Percentiles rank a stretch among this genome's conserved stretches.
phyloP scores from a whole-genome alignment of 768 basidiomycete species.

The Leccinum boreale region DNA sequence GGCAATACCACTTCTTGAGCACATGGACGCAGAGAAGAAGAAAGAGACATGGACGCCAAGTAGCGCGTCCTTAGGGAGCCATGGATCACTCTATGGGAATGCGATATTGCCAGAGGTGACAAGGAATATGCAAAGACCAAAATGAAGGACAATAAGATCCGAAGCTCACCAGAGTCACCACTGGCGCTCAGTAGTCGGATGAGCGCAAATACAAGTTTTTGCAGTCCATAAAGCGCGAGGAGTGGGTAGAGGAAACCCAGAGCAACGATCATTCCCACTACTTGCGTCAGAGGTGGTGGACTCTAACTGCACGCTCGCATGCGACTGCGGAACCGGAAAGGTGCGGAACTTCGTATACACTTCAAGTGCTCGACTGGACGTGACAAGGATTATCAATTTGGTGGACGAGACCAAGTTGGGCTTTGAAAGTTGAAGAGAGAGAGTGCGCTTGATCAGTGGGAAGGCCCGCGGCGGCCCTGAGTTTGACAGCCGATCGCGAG shows the following conservation, averaged over 20 bases:
- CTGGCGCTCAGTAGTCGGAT: background rate
- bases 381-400: background rate
- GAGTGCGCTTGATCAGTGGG: background rate
- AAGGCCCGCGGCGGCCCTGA: background rate
- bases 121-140: background rate
- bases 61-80: background rate
- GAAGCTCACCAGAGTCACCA: slow-evolving; percentile 12
- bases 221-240: slow-evolving; percentile 19
- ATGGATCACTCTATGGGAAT: background rate
- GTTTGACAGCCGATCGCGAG: background rate
- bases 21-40: background rate
- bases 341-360: background rate
- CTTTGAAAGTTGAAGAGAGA: background rate
- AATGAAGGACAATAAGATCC: background rate
- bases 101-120: background rate
- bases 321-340: background rate
- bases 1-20: slow-evolving; percentile 7
- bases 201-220: slow-evolving; percentile 7
- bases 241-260: slow-evolving; percentile 19
- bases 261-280: slow-evolving; percentile 21
- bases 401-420: background rate
- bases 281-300: background rate
- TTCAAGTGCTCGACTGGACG: background rate
- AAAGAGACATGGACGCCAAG: background rate
- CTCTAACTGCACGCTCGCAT: background rate